Evolutionary conservation across 257 asterid species (phyloP).

Genomic region (Solanum lycopersicoides): DNA sequence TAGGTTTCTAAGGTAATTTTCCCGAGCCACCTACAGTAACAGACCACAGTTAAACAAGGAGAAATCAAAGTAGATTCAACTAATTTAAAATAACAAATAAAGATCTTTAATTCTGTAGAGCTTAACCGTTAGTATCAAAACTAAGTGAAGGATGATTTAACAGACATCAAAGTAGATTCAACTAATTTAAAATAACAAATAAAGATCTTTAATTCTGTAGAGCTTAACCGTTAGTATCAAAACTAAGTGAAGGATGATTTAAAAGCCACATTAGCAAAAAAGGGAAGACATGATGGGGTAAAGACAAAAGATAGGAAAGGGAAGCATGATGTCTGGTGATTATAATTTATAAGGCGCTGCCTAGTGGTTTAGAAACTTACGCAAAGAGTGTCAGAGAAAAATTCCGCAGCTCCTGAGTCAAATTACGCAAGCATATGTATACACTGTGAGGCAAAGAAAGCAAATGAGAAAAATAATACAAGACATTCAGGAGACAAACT

Average conservation of each 20-base stretch:
- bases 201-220: neutral
- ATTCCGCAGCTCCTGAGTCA: slow-evolving; percentile 71
- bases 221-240: neutral
- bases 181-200: neutral
- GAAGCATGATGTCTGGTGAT: neutral
- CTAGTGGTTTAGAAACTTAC: slow-evolving; percentile 35
- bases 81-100: neutral
- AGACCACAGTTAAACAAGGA: slow-evolving; percentile 16
- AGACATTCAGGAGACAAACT: neutral
- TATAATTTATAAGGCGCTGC: neutral
- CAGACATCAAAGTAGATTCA: neutral
- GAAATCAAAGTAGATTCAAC: neutral
- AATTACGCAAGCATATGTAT: slow-evolving; percentile 81
- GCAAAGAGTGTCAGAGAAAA: slow-evolving; percentile 83
- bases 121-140: neutral
- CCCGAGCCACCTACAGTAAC: slow-evolving; percentile 84
- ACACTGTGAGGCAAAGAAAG: slow-evolving; percentile 38
- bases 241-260: neutral
- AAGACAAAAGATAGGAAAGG: neutral
- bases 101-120: neutral
- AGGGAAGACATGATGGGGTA: neutral
- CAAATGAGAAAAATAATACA: slow-evolving; percentile 6
- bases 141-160: neutral
- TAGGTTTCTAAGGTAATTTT: slow-evolving; percentile 90
- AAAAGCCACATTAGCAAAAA: neutral